Base-by-base conservation (phyloP, 2,329 filamentous ascomycete genomes). In the Neoascochyta sp. region DNA sequence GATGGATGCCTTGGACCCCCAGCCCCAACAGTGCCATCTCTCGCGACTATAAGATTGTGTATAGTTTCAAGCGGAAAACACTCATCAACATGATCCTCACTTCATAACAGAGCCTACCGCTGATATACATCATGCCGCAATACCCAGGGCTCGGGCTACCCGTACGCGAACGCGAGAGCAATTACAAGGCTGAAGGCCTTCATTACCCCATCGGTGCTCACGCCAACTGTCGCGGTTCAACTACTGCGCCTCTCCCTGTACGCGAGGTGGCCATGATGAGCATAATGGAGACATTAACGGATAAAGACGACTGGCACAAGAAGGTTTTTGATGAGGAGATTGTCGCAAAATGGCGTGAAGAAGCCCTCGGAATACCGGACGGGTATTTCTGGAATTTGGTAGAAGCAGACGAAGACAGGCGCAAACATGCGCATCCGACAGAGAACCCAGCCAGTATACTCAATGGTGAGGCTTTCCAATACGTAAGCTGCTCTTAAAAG, bases 241-340 rank as follows among this genome's bases (percentile, higher is more conserved):
- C 24, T 1, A 37, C 37, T 9, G 39, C 38, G 3, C 26, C 40
- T 3, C 26, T 61, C 5, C 52, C 61, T 3, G 42, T 66, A 15
- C 60, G 63, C 19, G 66, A 69, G 35, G 36, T 56, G 6, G 47
- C 40, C 3, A 67, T 69, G 62, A 42, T 68, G 22, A 35, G 39
- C 4, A 34, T 65, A 18, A 64, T 69, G 52, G 60, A 68, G 21
- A 31, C 46, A 1, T 44, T 69, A 4, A 68, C 65, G 2, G 66
- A 70, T 32, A 62, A 62, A 25, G 41, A 43, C 2, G 45, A 62
- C 5, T 69, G 67, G 67, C 47, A 62, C 26, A 45, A 48, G 17
- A 68, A 67, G 39, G 54, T 68, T 9, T 53, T 58, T 25, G 52
- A 68, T 24, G 48, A 61, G 3, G 34, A 30, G 2, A 44, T 53